Conservation (phyloP, 1,284 basidiomycete species). For the Singerocomus rubriflavus region DNA sequence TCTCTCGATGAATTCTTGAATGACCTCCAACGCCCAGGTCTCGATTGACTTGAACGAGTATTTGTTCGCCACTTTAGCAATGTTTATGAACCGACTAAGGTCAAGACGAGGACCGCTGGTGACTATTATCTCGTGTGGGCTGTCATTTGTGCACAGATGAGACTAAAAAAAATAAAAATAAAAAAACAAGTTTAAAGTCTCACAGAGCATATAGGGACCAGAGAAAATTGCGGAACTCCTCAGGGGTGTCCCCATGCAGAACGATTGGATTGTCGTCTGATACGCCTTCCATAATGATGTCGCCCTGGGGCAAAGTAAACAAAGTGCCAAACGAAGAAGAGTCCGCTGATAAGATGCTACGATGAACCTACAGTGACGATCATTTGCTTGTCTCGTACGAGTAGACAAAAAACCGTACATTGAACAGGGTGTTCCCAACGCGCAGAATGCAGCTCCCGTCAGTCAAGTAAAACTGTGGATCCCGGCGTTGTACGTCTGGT, state of each 20-base stretch:
- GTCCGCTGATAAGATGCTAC: slow-evolving; percentile 58
- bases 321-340: slow-evolving; percentile 59
- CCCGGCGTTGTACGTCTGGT: slow-evolving; percentile 24
- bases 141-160: slow-evolving; percentile 25
- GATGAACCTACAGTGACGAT: slow-evolving; percentile 50
- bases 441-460: slow-evolving; percentile 62
- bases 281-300: slow-evolving; percentile 46
- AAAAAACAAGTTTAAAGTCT: slow-evolving; percentile 33
- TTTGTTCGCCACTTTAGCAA: slow-evolving; percentile 61
- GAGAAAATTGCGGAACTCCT: slow-evolving; percentile 62
- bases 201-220: slow-evolving; percentile 60
- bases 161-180: not conserved
- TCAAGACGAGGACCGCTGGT: slow-evolving; percentile 46
- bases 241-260: slow-evolving; percentile 53
- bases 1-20: slow-evolving; percentile 58
- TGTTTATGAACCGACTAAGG: slow-evolving; percentile 54
- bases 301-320: slow-evolving; percentile 60
- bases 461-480: slow-evolving; percentile 43
- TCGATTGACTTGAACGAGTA: slow-evolving; percentile 68
- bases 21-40: slow-evolving; percentile 63
- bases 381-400: not conserved
- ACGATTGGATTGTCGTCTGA: slow-evolving; percentile 63
- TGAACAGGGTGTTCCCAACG: slow-evolving; percentile 61
- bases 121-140: slow-evolving; percentile 54
- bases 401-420: slow-evolving; percentile 39